These are phyloP conservation scores for Paracorniculantispora psalliotae DNA, from an alignment of 2,329 filamentous ascomycete genomes.

Conservation along the genomic window DNA sequence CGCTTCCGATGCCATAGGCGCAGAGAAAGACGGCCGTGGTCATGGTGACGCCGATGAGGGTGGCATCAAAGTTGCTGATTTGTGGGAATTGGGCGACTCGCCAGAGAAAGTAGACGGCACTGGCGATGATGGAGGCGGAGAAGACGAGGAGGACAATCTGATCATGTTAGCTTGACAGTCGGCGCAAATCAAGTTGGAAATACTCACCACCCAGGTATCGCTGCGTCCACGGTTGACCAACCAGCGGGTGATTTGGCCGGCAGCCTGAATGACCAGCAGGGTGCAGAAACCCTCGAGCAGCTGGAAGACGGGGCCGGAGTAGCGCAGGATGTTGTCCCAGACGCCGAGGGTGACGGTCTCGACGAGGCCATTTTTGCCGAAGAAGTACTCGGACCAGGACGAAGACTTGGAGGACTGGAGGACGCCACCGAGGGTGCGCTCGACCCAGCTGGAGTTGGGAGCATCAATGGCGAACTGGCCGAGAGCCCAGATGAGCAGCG, in stretches of 20 bases:
- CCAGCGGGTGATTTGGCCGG: slow-evolving; percentile 90
- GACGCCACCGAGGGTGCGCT: slow-evolving; percentile 67
- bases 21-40: slow-evolving; percentile 90
- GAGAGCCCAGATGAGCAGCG: slow-evolving; percentile 87
- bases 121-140: slow-evolving; percentile 87
- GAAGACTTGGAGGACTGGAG: slow-evolving; percentile 53
- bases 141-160: slow-evolving; percentile 84
- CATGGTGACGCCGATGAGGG: slow-evolving; percentile 86
- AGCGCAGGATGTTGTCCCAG: slow-evolving; percentile 85
- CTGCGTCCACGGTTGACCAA: slow-evolving; percentile 89
- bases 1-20: slow-evolving; percentile 89
- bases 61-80: slow-evolving; percentile 86
- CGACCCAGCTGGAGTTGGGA: slow-evolving; percentile 73
- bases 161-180: slow-evolving; percentile 16
- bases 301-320: slow-evolving; percentile 92
- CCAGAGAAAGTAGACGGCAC: slow-evolving; percentile 94
- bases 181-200: neutral
- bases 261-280: slow-evolving; percentile 88
- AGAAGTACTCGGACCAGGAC: slow-evolving; percentile 75
- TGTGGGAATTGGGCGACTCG: slow-evolving; percentile 89
- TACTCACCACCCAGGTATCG: slow-evolving; percentile 89
- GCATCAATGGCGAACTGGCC: slow-evolving; percentile 92
- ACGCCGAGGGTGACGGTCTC: slow-evolving; percentile 75
- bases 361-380: slow-evolving; percentile 77
- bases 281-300: slow-evolving; percentile 95